A percentile compares a stretch with the other conserved stretches of the same genome.
Conservation (phyloP, 2,329 filamentous ascomycete genomes). For the Neophaeococcomyces mojaviensis region DNA sequence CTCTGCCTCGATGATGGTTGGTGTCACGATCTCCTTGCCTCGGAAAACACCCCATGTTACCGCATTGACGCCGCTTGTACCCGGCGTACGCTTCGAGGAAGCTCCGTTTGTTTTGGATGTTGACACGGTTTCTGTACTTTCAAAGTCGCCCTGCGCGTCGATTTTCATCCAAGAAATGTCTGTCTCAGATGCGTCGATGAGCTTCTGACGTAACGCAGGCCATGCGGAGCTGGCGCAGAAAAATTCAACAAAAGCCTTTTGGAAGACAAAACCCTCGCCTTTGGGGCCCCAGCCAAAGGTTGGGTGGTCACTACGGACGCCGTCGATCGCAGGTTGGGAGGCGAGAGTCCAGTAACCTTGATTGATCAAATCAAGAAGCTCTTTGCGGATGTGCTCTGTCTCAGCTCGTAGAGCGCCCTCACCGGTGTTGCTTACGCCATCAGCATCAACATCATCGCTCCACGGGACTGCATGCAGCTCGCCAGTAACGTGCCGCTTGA, state of each 20-base stretch:
- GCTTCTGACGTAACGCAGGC: constrained; percentile 54
- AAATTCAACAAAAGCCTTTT: constrained; percentile 96
- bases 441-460: constrained; percentile 68
- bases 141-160: constrained; percentile 70
- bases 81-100: constrained; percentile 25
- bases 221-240: constrained; percentile 75
- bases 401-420: constrained; percentile 58
- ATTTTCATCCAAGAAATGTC: constrained; percentile 81
- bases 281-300: constrained; percentile 90
- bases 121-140: constrained; percentile 37
- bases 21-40: constrained; percentile 90
- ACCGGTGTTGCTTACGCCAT: constrained; percentile 20
- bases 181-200: constrained; percentile 54
- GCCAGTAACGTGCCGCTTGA: constrained; percentile 72
- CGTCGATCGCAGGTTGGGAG: constrained; percentile 89
- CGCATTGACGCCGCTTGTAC: constrained; percentile 64
- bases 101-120: constrained; percentile 31
- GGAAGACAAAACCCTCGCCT: constrained; percentile 84
- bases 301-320: constrained; percentile 64
- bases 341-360: constrained; percentile 94
- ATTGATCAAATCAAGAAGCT: constrained; percentile 70
- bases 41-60: constrained; percentile 97
- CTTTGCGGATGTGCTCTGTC: constrained; percentile 68
- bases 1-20: constrained; percentile 92
- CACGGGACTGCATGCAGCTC: constrained; percentile 77